Base-by-base conservation (phyloP, 2,329 filamentous ascomycete species). In the Lecanicillium sp. region DNA sequence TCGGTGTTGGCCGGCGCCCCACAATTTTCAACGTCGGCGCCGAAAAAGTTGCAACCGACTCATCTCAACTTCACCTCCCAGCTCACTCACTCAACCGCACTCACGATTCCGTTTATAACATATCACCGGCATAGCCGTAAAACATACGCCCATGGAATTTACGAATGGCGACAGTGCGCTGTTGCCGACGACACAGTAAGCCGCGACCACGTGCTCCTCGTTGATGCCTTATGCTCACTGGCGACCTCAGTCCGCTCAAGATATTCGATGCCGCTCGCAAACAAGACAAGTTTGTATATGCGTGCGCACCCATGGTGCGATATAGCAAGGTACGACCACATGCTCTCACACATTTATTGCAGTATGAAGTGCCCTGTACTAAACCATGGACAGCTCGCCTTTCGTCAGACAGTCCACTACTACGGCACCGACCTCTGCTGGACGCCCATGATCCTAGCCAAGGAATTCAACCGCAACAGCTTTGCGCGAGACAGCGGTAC, bases 401-500 rank as follows among this genome's bases (percentile, higher is more conserved):
- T 86, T 53, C 73, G 81, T 34, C 73, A 83, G 48, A 79, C 81
- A 0, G 76, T 80, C 3, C 69, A 77, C 44, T 65, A 73, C 34
- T 84, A 81, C 55, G 75, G 73, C 34, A 73, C 74, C 13, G 80
- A 85, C 54, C 55, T 85, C 6, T 78, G 74, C 47, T 85, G 81
- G 74, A 84, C 80, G 3, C 81, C 81, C 31, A 85, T 85, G 81
- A 76, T 82, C 39, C 62, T 82, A 3, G 77, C 79, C 37, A 82
- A 81, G 51, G 79, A 82, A 53, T 83, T 82, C 55, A 81, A 81
- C 59, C 67, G 79, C 17, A 81, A 66, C 50, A 54, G 59, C 15
- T 61, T 74, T 47, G 79, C 79, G 36, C 66, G 79, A 40, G 73
- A 80, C 45, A 78, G 74, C 52, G 78, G 74, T 76, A 46, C 34